phyloP scores from a whole-genome alignment of 2,329 filamentous ascomycete genomes.

The Lithohypha guttulata region DNA sequence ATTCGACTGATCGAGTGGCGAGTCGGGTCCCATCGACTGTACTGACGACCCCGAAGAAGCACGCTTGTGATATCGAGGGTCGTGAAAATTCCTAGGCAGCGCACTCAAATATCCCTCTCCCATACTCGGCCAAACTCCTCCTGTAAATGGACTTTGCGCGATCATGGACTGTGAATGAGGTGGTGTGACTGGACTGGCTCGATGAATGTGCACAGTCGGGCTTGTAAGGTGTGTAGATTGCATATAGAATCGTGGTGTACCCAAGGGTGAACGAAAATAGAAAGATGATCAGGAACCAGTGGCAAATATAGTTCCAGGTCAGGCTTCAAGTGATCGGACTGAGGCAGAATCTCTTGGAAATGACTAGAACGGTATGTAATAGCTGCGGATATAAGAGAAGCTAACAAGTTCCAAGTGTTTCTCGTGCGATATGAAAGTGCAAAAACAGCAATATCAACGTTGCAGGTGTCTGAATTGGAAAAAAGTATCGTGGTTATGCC shows the following conservation, averaged over 20 bases:
- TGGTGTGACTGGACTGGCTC: conserved; percentile 14
- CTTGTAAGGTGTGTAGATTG: conserved; percentile 11
- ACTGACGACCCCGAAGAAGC: conserved; percentile 35
- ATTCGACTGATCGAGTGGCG: conserved; percentile 29
- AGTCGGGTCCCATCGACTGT: conserved; percentile 34
- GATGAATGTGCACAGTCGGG: conserved; percentile 18
- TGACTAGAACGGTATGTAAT: neutral
- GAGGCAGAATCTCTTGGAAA: too few species aligned
- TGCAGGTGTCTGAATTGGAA: too few species aligned
- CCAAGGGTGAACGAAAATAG: conserved; percentile 9
- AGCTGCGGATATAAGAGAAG: neutral
- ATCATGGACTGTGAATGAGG: conserved; percentile 17
- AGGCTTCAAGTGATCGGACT: too few species aligned
- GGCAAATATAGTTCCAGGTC: conserved; percentile 18
- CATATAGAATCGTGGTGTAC: conserved; percentile 7
- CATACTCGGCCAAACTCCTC: conserved; percentile 17
- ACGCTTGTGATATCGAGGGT: conserved; percentile 28
- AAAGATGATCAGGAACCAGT: conserved; percentile 11
- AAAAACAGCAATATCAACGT: too few species aligned
- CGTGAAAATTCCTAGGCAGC: conserved; percentile 19
- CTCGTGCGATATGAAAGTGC: too few species aligned
- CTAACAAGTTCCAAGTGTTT: too few species aligned
- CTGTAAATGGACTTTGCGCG: conserved; percentile 16
- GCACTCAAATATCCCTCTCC: conserved; percentile 17
- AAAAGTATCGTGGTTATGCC: too few species aligned